Conservation (phyloP, 2,329 filamentous ascomycete species). For the Onygenales sp. region DNA sequence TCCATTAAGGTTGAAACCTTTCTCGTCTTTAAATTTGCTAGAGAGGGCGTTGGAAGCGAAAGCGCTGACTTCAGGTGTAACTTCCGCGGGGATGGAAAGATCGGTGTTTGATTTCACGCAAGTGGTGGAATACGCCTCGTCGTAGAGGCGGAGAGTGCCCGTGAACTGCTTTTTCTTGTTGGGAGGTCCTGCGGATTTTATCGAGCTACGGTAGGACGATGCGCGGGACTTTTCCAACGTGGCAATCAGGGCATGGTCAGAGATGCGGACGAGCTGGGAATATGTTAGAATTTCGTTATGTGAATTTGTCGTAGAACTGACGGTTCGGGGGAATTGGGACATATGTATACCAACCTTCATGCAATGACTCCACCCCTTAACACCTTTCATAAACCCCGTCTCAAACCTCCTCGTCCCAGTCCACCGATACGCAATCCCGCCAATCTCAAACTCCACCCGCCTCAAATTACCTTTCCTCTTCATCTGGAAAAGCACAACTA, state of each 20-base stretch:
- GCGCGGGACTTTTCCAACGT: conserved; percentile 1
- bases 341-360: not conserved
- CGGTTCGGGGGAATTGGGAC: no score
- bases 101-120: no score
- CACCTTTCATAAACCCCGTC: conserved; percentile 1
- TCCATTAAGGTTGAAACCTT: conserved; percentile 1
- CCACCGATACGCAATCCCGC: not conserved
- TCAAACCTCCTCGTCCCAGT: conserved; percentile 1
- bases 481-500: not conserved
- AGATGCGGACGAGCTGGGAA: not conserved
- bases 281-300: not conserved
- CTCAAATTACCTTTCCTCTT: not conserved
- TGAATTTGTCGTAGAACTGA: no score
- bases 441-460: conserved; percentile 1
- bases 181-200: conserved; percentile 3
- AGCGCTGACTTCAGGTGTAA: not conserved
- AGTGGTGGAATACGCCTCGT: not conserved
- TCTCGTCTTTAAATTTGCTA: not conserved
- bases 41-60: not conserved
- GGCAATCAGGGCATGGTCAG: conserved; percentile 1
- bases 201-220: conserved; percentile 1
- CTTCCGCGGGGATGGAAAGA: not conserved
- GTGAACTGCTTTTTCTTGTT: conserved; percentile 3
- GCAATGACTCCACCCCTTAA: conserved; percentile 1
- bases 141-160: not conserved